Evolutionary conservation across 345 rosid genomes (phyloP).

Genomic region (Populus davidiana): DNA sequence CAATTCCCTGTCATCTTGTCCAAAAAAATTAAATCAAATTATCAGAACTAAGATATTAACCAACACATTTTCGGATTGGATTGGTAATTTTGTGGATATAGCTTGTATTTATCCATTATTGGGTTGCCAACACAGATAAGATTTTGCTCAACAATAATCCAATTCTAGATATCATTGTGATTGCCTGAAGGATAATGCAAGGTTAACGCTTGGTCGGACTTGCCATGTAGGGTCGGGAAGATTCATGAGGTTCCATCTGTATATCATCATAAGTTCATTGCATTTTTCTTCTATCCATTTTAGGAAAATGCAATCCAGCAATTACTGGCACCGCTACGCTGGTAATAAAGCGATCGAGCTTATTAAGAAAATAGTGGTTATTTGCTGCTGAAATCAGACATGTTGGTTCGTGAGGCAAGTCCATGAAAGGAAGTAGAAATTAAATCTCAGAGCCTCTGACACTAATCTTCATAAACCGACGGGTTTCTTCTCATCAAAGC

Average conservation of each 20-base stretch:
- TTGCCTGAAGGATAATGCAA: not conserved
- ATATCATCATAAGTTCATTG: not conserved
- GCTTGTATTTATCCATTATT: not conserved
- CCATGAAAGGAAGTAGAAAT: not conserved
- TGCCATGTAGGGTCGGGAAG: not conserved
- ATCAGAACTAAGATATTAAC: too few species aligned
- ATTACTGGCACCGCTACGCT: not conserved
- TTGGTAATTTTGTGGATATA: not conserved
- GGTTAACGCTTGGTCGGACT: not conserved
- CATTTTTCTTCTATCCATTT: not conserved
- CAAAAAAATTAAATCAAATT: fast-evolving
- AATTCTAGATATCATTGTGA: not conserved
- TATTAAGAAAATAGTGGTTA: not conserved
- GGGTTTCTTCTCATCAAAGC: not conserved
- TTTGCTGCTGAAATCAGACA: not conserved
- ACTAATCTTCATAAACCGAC: not conserved
- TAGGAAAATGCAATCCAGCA: not conserved
- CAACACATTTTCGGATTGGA: not conserved
- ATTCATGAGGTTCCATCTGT: not conserved
- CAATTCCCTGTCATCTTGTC: fast-evolving
- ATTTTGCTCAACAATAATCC: not conserved
- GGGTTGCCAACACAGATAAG: not conserved
- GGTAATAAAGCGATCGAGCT: not conserved
- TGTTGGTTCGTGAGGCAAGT: not conserved
- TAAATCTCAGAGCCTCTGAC: not conserved